phyloP scores from a whole-genome alignment of 2,329 filamentous ascomycete genomes.

The Rhytidhysteron rufulum region DNA sequence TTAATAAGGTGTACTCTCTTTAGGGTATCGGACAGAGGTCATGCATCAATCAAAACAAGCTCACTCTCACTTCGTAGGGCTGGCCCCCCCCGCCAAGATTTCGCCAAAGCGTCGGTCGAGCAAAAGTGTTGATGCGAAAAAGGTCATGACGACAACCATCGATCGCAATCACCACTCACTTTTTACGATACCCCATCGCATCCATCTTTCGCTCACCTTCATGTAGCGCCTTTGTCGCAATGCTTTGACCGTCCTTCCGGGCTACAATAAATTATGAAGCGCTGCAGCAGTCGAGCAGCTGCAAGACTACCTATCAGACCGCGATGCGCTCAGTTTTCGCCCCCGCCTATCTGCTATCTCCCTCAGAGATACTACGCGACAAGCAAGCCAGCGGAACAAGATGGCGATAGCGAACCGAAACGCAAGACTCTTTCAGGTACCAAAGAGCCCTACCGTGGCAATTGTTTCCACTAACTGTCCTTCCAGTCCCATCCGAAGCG shows the following conservation, averaged over 20 bases:
- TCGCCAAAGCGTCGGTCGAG: too few relatives aligned
- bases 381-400: conserved; percentile 6
- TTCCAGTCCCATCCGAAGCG: conserved; percentile 47
- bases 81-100: too few relatives aligned
- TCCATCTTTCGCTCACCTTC: conserved; percentile 1
- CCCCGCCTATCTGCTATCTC: conserved; percentile 11
- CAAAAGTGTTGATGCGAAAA: background rate
- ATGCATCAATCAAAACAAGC: too few relatives aligned
- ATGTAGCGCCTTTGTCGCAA: conserved; percentile 6
- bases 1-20: too few relatives aligned
- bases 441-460: too few relatives aligned
- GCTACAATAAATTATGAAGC: conserved; percentile 21
- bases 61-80: too few relatives aligned
- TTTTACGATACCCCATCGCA: background rate
- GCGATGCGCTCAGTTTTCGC: conserved; percentile 9
- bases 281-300: conserved; percentile 23
- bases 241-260: conserved; percentile 24
- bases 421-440: conserved; percentile 19
- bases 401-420: conserved; percentile 5
- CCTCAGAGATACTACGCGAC: conserved; percentile 27
- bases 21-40: too few relatives aligned
- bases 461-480: conserved; percentile 9
- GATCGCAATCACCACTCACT: too few relatives aligned
- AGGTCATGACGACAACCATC: conserved; percentile 7
- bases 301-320: conserved; percentile 17